These are phyloP conservation scores for Talaromyces sp. DNA, from an alignment of 2,329 filamentous ascomycete genomes.

Conservation along the genomic window DNA sequence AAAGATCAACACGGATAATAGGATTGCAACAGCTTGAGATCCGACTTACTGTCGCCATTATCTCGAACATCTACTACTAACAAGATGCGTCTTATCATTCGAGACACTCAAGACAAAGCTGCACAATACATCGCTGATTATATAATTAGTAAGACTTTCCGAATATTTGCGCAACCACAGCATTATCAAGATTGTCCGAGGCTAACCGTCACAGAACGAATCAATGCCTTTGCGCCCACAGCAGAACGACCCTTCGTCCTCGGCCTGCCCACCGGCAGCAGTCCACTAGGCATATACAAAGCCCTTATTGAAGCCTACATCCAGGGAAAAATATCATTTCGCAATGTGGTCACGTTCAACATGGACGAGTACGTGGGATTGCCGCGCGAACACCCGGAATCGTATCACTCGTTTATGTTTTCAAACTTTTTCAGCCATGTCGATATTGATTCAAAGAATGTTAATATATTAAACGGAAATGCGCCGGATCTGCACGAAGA, in stretches of 20 bases:
- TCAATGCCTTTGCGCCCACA: conserved; percentile 13
- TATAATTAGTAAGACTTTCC: conserved; percentile 14
- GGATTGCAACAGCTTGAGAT: neutral
- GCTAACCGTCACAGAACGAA: conserved; percentile 14
- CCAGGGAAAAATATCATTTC: conserved; percentile 62
- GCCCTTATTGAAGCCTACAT: conserved; percentile 60
- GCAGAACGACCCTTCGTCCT: conserved; percentile 61
- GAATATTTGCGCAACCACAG: neutral
- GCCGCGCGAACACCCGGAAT: conserved; percentile 70
- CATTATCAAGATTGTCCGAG: neutral
- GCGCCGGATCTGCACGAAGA: conserved; percentile 67
- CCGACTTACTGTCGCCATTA: neutral
- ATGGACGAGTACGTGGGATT: conserved; percentile 82
- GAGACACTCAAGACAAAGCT: conserved; percentile 2
- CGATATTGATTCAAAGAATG: conserved; percentile 69
- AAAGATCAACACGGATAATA: neutral
- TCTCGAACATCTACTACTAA: conserved; percentile 2
- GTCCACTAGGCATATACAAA: conserved; percentile 54
- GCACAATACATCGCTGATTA: conserved; percentile 17
- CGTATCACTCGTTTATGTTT: conserved; percentile 82
- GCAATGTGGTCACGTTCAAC: conserved; percentile 78
- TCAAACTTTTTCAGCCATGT: conserved; percentile 76
- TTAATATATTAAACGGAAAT: conserved; percentile 74
- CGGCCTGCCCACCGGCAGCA: conserved; percentile 65
- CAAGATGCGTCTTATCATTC: conserved; percentile 19